Base-by-base conservation (phyloP, 306 rosid genomes). In the Pachyrhizus erosus region DNA sequence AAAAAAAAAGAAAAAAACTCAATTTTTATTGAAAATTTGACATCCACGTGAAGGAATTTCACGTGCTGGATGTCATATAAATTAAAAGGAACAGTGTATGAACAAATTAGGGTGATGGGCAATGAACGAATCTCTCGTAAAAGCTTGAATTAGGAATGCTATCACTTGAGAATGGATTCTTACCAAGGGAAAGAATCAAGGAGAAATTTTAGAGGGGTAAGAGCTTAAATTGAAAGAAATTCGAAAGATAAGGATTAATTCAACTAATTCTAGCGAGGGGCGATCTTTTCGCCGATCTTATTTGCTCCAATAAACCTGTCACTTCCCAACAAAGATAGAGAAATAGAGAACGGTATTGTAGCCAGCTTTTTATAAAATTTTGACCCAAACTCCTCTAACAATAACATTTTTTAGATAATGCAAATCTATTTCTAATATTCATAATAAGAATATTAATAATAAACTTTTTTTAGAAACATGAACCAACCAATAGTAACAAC, bases 111-210 rank as follows among this genome's bases (percentile, higher is more conserved):
- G 31, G 33, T 9, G 51, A 11, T 18, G 31, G 27, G 52, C 3
- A 37, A 11, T 67, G 73, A 69, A 67, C 10, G 73, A 67, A 74
- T 52, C 76, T 61, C 81, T 45, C 72, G 37, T 54, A 73, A 79
- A 40, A 79, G 55, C 70, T 51, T 49, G 81, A 76, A 55, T 55
- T 21, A 68, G n/a, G 74, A 80, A 80, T 62, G 84, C 1, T 17
- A 26, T 81, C 72, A 78, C 80, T 27, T 65, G 90, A 85, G 89
- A 85, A 91, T 86, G 97, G 97, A 93, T 89, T 91, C 97, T 90
- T 42, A 80, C 90, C 88, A 68, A 14, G 86, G 89, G 87, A 84
- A 85, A 93, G 95, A 92, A 93, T 70, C 95, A 80, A 91, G 40
- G 82, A 18, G 70, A 72, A 86, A 85, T 66, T 91, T 70, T 55